These are phyloP conservation scores for Chlamydomonas reinhardtii DNA, from an alignment of 163 green algal genomes.

Conservation along the genomic window DNA sequence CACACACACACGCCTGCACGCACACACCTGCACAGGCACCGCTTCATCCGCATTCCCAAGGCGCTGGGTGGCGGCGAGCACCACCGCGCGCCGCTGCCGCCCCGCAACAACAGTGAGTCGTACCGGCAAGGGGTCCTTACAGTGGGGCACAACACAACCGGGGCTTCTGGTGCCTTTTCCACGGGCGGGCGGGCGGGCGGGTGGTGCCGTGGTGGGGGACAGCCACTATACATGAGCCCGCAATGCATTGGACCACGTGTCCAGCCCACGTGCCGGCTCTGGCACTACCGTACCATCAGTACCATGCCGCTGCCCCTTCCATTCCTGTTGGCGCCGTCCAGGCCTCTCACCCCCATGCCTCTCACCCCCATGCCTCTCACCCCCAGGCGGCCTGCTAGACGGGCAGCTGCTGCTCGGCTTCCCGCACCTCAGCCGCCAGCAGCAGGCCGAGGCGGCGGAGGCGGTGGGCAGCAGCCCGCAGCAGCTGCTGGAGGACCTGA, in stretches of 20 bases:
- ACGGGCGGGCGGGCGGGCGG: too few species aligned
- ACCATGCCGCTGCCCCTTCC: too few species aligned
- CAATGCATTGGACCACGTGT: too few species aligned
- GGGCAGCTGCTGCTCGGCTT: slow-evolving; percentile 20
- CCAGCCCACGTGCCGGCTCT: too few species aligned
- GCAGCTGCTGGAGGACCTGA: slow-evolving; percentile 27
- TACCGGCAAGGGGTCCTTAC: too few species aligned
- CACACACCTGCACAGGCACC: slow-evolving; percentile 3
- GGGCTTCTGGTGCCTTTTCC: too few species aligned
- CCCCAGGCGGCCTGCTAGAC: slow-evolving; percentile 19
- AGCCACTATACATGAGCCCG: too few species aligned
- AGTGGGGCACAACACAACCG: too few species aligned
- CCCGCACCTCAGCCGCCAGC: background rate
- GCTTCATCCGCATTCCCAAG: slow-evolving; percentile 37
- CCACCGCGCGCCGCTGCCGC: background rate
- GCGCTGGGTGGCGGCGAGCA: slow-evolving; percentile 10
- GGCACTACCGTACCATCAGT: too few species aligned
- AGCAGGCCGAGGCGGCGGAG: background rate
- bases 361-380: background rate
- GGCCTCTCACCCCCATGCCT: background rate
- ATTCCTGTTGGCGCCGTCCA: too few species aligned
- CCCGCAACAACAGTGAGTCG: background rate
- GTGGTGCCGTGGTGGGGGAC: too few species aligned
- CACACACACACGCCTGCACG: too few species aligned
- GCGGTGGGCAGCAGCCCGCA: background rate